Percentiles rank a stretch among this genome's conserved stretches.
phyloP scores from a whole-genome alignment of 768 basidiomycete genomes.

The Lactarius deliciosus region DNA sequence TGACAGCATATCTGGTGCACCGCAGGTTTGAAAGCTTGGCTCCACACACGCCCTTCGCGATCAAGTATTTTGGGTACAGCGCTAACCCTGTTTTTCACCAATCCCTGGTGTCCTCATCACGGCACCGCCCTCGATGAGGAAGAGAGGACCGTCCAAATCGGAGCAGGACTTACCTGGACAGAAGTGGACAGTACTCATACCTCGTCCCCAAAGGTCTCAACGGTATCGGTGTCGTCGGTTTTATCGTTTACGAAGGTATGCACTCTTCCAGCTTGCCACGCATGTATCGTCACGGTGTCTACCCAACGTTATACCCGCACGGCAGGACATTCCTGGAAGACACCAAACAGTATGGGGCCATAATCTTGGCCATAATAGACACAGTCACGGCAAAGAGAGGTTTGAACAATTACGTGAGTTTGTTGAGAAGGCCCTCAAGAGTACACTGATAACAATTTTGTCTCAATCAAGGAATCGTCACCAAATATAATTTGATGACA shows the following conservation, averaged over 20 bases:
- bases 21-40: not conserved
- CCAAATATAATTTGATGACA: constrained; percentile 9
- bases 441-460: not conserved
- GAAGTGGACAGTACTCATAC: constrained; percentile 29
- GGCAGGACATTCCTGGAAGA: constrained; percentile 17
- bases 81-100: constrained; percentile 29
- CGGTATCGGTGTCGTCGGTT: constrained; percentile 17
- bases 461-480: constrained; percentile 8
- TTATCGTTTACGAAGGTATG: not conserved
- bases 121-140: constrained; percentile 7
- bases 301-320: not conserved
- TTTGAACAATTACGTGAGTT: constrained; percentile 9
- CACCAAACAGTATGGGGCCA: constrained; percentile 27
- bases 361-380: no score
- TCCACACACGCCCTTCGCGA: constrained; percentile 1
- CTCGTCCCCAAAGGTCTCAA: constrained; percentile 23
- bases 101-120: constrained; percentile 30
- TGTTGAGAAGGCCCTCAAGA: not conserved
- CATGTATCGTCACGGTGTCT: no score
- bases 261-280: not conserved
- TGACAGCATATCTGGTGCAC: not conserved
- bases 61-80: constrained; percentile 30
- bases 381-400: constrained; percentile 17
- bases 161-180: constrained; percentile 29
- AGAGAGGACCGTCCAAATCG: constrained; percentile 13